phyloP scores from a whole-genome alignment of 768 basidiomycete genomes.

The Leccinellum rugosiceps region DNA sequence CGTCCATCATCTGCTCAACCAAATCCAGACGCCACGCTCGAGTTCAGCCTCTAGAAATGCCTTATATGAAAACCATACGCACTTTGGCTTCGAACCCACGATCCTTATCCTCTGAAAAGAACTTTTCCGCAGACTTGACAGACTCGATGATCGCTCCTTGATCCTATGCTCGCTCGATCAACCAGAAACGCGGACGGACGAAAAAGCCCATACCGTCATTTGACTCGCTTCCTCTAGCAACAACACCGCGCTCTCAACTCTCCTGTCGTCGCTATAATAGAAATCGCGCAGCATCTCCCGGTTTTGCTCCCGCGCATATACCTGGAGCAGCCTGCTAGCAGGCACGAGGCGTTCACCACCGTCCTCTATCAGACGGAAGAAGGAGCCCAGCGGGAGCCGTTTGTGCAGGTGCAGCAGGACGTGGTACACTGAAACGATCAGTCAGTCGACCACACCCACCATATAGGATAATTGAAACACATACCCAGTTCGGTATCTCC shows the following conservation, averaged over 20 bases:
- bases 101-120: constrained; percentile 95
- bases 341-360: constrained; percentile 70
- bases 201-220: constrained; percentile 49
- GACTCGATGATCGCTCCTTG: constrained; percentile 64
- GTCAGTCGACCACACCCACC: not conserved
- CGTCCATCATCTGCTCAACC: constrained; percentile 82
- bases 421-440: constrained; percentile 68
- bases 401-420: constrained; percentile 87
- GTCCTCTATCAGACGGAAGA: constrained; percentile 94
- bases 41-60: not conserved
- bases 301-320: constrained; percentile 88
- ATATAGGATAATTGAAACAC: constrained; percentile 15
- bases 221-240: constrained; percentile 77
- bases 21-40: not conserved
- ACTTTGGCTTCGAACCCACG: constrained; percentile 89
- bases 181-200: not conserved
- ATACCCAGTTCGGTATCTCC: constrained; percentile 93
- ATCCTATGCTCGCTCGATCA: constrained; percentile 49
- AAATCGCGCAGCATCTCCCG: constrained; percentile 91
- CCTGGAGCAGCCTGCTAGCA: constrained; percentile 80
- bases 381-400: constrained; percentile 79
- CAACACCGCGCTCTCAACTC: constrained; percentile 90
- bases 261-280: constrained; percentile 95
- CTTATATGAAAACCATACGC: not conserved
- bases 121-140: constrained; percentile 83